Percentiles rank a stretch among this genome's conserved stretches.
These are phyloP conservation scores for Colletotrichum nymphaeae DNA, from an alignment of 2,329 filamentous ascomycete genomes.

Conservation along the genomic window DNA sequence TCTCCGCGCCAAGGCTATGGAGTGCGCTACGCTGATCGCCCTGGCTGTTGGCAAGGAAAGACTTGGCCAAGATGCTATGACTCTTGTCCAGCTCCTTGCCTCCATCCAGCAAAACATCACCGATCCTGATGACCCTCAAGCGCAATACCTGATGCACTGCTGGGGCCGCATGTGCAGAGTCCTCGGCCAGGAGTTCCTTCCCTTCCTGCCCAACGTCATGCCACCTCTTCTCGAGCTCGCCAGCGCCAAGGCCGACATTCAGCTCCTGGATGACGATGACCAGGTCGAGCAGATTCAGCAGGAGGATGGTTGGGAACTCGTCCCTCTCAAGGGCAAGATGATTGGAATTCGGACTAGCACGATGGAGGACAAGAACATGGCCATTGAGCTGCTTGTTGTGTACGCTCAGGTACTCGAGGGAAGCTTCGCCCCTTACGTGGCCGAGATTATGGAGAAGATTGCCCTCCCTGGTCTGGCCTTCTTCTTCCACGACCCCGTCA, in stretches of 20 bases:
- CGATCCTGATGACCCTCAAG: slow-evolving; percentile 94
- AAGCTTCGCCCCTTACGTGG: slow-evolving; percentile 90
- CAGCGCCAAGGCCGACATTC: slow-evolving; percentile 95
- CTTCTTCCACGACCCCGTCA: slow-evolving; percentile 98
- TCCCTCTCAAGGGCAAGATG: slow-evolving; percentile 96
- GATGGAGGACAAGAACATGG: slow-evolving; percentile 98
- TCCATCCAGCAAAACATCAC: slow-evolving; percentile 88
- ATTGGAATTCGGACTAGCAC: slow-evolving; percentile 98
- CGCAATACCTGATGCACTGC: slow-evolving; percentile 97
- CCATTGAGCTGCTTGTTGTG: slow-evolving; percentile 97
- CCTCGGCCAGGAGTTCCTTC: slow-evolving; percentile 88
- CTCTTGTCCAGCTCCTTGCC: slow-evolving; percentile 87
- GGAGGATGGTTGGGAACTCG: slow-evolving; percentile 97
- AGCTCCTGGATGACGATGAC: slow-evolving; percentile 94
- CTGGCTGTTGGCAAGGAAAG: slow-evolving; percentile 94
- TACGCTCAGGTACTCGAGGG: slow-evolving; percentile 97
- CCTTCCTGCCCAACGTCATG: slow-evolving; percentile 93
- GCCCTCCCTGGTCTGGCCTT: slow-evolving; percentile 93
- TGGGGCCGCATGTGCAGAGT: slow-evolving; percentile 99
- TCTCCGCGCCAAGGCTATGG: slow-evolving; percentile 97
- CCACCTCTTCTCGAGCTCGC: slow-evolving; percentile 91
- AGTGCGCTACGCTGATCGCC: slow-evolving; percentile 96
- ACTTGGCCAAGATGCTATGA: slow-evolving; percentile 88
- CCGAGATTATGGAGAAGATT: slow-evolving; percentile 96
- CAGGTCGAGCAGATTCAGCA: slow-evolving; percentile 92